phyloP scores from a whole-genome alignment of 2,329 filamentous ascomycete genomes.

The Trichoderma afroharzianum region DNA sequence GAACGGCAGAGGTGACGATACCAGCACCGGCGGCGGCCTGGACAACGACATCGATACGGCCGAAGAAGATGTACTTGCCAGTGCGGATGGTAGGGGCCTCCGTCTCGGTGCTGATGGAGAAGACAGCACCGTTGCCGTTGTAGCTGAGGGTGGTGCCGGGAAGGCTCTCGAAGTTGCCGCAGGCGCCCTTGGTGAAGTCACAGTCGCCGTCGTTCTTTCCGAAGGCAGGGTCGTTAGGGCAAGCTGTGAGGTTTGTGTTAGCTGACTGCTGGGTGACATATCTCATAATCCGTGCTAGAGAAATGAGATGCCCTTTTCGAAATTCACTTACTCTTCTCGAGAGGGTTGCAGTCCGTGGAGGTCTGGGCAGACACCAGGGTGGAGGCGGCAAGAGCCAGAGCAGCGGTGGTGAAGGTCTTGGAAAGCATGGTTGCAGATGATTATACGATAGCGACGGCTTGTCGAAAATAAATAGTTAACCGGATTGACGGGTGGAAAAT shows the following conservation, averaged over 20 bases:
- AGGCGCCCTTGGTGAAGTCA: conserved; percentile 74
- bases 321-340: conserved; percentile 43
- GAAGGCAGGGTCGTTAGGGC: conserved; percentile 73
- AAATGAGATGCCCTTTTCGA: neutral
- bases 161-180: conserved; percentile 48
- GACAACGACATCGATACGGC: conserved; percentile 74
- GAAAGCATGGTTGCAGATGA: conserved; percentile 35
- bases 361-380: conserved; percentile 53
- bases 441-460: conserved; percentile 3
- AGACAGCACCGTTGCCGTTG: conserved; percentile 48
- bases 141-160: conserved; percentile 49
- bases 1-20: conserved; percentile 83
- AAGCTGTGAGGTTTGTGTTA: conserved; percentile 42
- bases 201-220: conserved; percentile 55
- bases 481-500: neutral
- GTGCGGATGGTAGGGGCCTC: conserved; percentile 71
- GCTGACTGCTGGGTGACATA: neutral
- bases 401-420: conserved; percentile 44
- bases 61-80: conserved; percentile 95
- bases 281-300: neutral
- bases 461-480: neutral
- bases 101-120: conserved; percentile 63
- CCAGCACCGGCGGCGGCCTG: conserved; percentile 77
- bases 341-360: conserved; percentile 53
- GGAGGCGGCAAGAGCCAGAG: conserved; percentile 48